A percentile compares a stretch with the other conserved stretches of the same genome.
Evolutionary conservation across 257 asterid species (phyloP).

Genomic region (Primulina eburnea): DNA sequence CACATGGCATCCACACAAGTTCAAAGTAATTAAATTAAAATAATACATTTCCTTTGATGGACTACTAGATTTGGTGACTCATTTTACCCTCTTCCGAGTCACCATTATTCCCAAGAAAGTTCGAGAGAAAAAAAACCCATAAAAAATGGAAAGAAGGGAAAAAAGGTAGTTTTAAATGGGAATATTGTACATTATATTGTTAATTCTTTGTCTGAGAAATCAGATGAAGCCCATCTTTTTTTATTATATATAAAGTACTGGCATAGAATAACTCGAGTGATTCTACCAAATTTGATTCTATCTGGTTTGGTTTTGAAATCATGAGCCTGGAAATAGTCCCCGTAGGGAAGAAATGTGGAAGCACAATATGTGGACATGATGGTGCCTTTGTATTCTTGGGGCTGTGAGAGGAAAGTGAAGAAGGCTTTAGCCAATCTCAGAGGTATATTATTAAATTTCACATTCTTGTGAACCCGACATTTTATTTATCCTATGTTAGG

Average conservation of each 20-base stretch:
- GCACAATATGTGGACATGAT: slow-evolving; percentile 91
- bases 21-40: no score
- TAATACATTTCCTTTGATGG: neutral
- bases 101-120: neutral
- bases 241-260: no score
- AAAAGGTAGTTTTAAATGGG: neutral
- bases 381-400: slow-evolving; percentile 87
- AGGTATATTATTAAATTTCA: no score
- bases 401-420: slow-evolving; percentile 76
- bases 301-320: slow-evolving; percentile 28
- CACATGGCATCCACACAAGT: no score
- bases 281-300: neutral
- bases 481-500: no score
- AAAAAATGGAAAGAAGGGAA: no score
- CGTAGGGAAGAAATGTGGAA: slow-evolving; percentile 51
- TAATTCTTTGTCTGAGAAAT: no score
- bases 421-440: slow-evolving; percentile 71
- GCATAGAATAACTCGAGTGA: neutral
- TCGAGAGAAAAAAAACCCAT: neutral
- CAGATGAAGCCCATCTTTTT: no score
- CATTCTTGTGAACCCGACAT: no score
- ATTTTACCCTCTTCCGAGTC: neutral
- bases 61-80: neutral
- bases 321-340: slow-evolving; percentile 42
- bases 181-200: no score